Conservation (phyloP, 2,329 filamentous ascomycete genomes). For the Colletotrichum chrysophilum region DNA sequence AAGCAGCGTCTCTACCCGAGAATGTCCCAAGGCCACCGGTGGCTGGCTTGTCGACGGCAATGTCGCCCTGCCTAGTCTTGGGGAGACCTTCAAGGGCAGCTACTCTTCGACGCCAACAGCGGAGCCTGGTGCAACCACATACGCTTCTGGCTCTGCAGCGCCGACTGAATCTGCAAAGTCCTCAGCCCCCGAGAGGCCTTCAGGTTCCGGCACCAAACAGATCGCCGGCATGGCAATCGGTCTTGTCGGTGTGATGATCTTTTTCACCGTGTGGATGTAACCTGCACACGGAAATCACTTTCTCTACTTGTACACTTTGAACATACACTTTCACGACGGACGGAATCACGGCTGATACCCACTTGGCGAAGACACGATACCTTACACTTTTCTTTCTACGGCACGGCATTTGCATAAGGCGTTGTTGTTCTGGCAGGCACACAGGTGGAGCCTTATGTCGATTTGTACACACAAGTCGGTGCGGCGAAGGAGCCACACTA, state of each 20-base stretch:
- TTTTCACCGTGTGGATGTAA: slow-evolving; percentile 57
- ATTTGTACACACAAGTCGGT: not conserved
- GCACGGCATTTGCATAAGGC: slow-evolving; percentile 3
- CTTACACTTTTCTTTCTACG: not conserved
- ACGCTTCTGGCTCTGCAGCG: slow-evolving; percentile 23
- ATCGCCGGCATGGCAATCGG: slow-evolving; percentile 55
- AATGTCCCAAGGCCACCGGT: slow-evolving; percentile 73
- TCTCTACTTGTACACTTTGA: slow-evolving; percentile 12
- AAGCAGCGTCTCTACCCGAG: slow-evolving; percentile 63
- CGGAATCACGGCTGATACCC: slow-evolving; percentile 14
- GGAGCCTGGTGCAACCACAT: not conserved
- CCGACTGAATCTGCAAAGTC: slow-evolving; percentile 36
- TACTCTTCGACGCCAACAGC: slow-evolving; percentile 21
- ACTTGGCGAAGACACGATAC: not conserved
- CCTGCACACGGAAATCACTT: not conserved
- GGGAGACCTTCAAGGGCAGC: slow-evolving; percentile 49
- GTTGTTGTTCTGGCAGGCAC: not conserved
- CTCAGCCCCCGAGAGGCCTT: slow-evolving; percentile 27
- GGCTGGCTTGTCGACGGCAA: slow-evolving; percentile 78
- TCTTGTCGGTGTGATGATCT: slow-evolving; percentile 55
- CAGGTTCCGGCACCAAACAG: slow-evolving; percentile 50
- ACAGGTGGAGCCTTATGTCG: not conserved
- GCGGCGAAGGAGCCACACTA: not conserved
- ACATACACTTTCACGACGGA: slow-evolving; percentile 1
- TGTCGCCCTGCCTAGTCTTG: slow-evolving; percentile 72